Base-by-base conservation (phyloP, 2,329 filamentous ascomycete genomes). In the Lecanosticta acicola region DNA sequence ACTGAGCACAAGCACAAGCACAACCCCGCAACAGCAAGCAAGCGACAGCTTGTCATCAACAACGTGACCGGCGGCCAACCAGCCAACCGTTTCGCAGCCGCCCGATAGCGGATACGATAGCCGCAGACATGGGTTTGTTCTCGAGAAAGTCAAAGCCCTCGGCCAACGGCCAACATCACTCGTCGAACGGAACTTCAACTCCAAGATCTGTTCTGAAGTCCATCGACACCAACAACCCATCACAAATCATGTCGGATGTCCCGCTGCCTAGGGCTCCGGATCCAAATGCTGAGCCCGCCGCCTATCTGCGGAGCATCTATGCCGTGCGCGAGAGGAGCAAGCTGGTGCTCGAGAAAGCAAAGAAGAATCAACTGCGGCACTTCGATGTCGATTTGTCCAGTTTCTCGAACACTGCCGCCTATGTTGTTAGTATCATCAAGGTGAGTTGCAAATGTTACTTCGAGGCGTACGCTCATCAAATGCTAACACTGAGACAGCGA, bases 361-460 rank as follows among this genome's bases (percentile, higher is more conserved):
- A 85, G 60, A 76, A 75, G 55, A 87, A 94, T 62, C 76, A 85
- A 57, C 76, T 95, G 51, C 80, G 79, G 57, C 90, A 96, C 66
- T 96, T 96, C 60, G 84, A 87, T 54, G 88, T 95, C 39, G 90
- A 96, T 67, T 81, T 90, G 76, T 70, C 68, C 68, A 94, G 91
- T 68, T 91, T 95, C 65, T 69, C 76, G 37, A 85, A 91, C 54
- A 91, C 91, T 1, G 87, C 90, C 11, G 78, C 78, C 36, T 95
- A 94, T 65, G 85, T 95, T 8, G 83, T 91, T n/a, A 83, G 85
- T 33, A 91, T 96, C 54, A 94, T 96, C 73, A 95, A 94, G 84
- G 89, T 90, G 71, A 26, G 44, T 33, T 26, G 21, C 16, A 10
- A 11, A 19, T 34, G 13, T 19, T 45, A 8, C 36, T 16, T 2